Evolutionary conservation across 192 early-diverging fungal genomes (phyloP).

Genomic region (Cetraspora pellucida): DNA sequence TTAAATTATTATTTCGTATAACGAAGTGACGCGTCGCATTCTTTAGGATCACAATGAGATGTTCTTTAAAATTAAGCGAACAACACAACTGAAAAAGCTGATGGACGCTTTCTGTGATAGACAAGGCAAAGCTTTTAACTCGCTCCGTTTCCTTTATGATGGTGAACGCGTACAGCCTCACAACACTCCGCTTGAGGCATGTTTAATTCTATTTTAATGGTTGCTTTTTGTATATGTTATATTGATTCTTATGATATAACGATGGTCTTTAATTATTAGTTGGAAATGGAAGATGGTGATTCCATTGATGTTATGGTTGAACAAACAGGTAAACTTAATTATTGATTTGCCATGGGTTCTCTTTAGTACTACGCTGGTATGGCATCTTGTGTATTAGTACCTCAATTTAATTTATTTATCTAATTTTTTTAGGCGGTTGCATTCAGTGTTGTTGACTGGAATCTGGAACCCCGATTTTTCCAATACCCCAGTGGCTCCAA

Average conservation of each 20-base stretch:
- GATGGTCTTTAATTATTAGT: constrained; percentile 47
- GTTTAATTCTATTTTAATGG: constrained; percentile 7
- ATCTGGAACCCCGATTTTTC: too few species aligned
- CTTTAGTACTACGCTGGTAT: too few species aligned
- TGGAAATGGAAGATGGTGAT: constrained; percentile 95
- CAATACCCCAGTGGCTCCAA: too few species aligned
- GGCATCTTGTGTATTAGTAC: too few species aligned
- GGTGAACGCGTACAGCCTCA: constrained; percentile 80
- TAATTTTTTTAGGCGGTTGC: too few species aligned
- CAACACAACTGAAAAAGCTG: constrained; percentile 86
- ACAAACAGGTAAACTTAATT: constrained; percentile 69
- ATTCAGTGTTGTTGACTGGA: too few species aligned
- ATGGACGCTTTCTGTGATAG: constrained; percentile 94
- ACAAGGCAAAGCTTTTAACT: constrained; percentile 74
- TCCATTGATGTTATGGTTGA: constrained; percentile 93
- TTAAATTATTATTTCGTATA: not conserved
- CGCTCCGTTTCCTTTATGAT: constrained; percentile 92
- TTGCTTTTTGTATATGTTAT: not conserved
- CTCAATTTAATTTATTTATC: too few species aligned
- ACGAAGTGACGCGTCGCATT: not conserved
- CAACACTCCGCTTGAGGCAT: constrained; percentile 84
- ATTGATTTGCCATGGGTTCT: too few species aligned
- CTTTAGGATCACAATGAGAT: constrained; percentile 75
- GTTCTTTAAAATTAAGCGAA: constrained; percentile 95
- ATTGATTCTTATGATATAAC: not conserved